phyloP scores from a whole-genome alignment of 2,329 filamentous ascomycete species.

The Cladophialophora yegresii region DNA sequence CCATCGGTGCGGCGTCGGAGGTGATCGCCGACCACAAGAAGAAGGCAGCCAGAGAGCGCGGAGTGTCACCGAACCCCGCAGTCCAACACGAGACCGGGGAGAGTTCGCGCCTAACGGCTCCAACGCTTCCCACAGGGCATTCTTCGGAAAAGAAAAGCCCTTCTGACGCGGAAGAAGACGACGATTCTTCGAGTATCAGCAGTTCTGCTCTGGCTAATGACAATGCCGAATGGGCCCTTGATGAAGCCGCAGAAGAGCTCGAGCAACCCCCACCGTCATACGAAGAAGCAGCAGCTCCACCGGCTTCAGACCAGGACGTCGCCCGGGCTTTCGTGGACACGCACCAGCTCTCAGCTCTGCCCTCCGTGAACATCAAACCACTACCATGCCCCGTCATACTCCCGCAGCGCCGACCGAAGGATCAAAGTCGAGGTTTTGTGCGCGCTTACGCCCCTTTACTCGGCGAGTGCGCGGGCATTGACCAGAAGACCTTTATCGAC shows the following conservation, averaged over 20 bases:
- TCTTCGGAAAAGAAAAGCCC: conserved; percentile 7
- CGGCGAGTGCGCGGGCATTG: conserved; percentile 48
- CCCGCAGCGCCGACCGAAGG: conserved; percentile 55
- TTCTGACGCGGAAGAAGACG: conserved; percentile 14
- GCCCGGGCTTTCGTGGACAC: conserved; percentile 21
- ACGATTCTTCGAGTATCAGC: conserved; percentile 21
- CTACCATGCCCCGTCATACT: conserved; percentile 53
- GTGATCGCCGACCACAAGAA: conserved; percentile 31
- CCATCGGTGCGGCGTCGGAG: conserved; percentile 30
- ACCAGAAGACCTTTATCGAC: conserved; percentile 52
- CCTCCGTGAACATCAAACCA: conserved; percentile 15
- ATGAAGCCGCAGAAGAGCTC: conserved; percentile 30
- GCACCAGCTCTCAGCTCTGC: conserved; percentile 12
- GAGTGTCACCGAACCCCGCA: conserved; percentile 17
- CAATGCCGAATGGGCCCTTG: conserved; percentile 29
- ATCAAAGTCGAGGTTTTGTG: conserved; percentile 54
- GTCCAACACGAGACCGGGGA: conserved; percentile 11
- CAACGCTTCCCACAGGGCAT: background rate
- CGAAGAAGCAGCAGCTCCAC: conserved; percentile 15
- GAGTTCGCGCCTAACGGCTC: background rate
- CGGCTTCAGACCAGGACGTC: conserved; percentile 20
- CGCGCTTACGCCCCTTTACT: conserved; percentile 57
- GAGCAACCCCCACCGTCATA: conserved; percentile 22
- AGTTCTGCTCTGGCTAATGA: conserved; percentile 29
- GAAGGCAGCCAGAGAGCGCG: conserved; percentile 22